Base-by-base conservation (phyloP, 768 basidiomycete species). In the Naganishia vaughanmartiniae region DNA sequence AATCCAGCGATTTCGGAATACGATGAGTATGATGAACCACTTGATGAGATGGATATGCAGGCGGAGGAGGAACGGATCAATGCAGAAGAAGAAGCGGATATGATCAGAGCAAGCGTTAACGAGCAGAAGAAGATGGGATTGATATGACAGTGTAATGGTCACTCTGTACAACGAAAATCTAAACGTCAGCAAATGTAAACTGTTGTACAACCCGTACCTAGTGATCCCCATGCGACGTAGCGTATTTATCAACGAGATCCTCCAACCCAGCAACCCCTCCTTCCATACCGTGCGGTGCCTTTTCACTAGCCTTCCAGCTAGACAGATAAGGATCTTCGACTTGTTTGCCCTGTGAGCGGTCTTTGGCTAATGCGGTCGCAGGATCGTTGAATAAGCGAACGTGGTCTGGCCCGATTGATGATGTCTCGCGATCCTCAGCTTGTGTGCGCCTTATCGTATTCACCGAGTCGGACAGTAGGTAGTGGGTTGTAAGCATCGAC, bases 11-110 rank as follows among this genome's bases (percentile, higher is more conserved):
- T 31, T 36, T 24, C 65, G 1, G 45, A 58, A 46, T 36, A 69
- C 10, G 67, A 58, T 3, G 39, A 58, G 4, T 45, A 56, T 15
- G 67, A 69, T 30, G 67, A 58, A 24, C 68, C 68, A 11, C 36
- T 69, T 39, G 68, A 69, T 63, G 68, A 69, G 31, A 60, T 69
- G 33, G 68, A 60, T 14, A 24, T 69, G 45, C 39, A 26, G 6
- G 56, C 51, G 26, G 57, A 56, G 19, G 68, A 58, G 46, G 56
- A 69, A 12, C 46, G 46, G 1, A 39, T 24, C 3, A 24, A 34
- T 31, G 30, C 48, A 0, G 33, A 24, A 21, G 65, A 53, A 34
- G 65, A 53, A n/a, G 48, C n/a, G 5, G 48, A 63, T 24, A 45
- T 45, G 60, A 45, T 26, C 14, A 4, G 15, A 17, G 14, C 34